Conservation (phyloP, 345 rosid species). For the Eucalyptus virginea region DNA sequence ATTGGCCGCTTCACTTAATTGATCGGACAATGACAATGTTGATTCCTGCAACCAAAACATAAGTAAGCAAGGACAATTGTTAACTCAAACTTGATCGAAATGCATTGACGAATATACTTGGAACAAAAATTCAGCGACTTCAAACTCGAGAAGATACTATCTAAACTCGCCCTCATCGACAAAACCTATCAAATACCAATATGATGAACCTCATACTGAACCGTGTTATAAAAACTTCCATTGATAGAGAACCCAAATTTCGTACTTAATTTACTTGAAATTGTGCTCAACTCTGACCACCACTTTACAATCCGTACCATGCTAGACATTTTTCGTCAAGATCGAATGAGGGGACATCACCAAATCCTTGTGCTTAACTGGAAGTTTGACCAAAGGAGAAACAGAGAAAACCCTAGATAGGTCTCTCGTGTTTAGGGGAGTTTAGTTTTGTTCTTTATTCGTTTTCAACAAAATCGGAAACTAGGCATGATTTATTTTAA, state of each 20-base stretch:
- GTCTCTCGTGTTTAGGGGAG: not conserved
- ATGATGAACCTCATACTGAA: not conserved
- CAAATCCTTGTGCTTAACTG: not conserved
- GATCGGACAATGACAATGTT: slow-evolving; percentile 32
- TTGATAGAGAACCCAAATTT: not conserved
- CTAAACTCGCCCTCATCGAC: not conserved
- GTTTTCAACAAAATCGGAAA: not conserved
- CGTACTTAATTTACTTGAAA: not conserved
- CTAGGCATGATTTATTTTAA: not conserved
- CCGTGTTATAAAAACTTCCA: not conserved
- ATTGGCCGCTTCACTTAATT: slow-evolving; percentile 33
- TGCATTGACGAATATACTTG: not conserved
- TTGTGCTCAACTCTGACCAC: not conserved
- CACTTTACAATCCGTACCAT: not conserved
- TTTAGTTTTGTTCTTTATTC: not conserved
- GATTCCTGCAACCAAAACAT: slow-evolving; percentile 11
- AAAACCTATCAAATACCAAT: not conserved
- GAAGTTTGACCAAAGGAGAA: not conserved
- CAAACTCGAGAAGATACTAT: not conserved
- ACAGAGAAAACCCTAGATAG: not conserved
- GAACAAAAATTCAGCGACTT: not conserved
- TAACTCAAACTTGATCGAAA: not conserved
- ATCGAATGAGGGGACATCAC: not conserved
- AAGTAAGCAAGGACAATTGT: not conserved
- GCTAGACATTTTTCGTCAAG: not conserved